These are phyloP conservation scores for Fusarium solani-melongenae DNA, from an alignment of 2,329 filamentous ascomycete species.

Conservation along the genomic window DNA sequence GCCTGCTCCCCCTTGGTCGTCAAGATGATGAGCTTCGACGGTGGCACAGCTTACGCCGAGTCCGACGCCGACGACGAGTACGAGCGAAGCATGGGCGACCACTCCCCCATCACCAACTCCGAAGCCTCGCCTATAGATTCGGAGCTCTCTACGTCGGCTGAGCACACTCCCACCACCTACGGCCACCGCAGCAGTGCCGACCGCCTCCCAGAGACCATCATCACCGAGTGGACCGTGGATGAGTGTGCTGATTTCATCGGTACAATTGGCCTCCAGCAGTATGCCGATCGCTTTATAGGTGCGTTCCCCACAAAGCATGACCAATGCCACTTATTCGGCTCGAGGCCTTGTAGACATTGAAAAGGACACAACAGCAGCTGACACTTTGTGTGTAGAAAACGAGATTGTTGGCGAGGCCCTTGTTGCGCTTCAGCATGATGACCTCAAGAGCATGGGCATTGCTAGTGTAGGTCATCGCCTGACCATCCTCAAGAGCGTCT, in stretches of 20 bases:
- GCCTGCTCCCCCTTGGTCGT: conserved; percentile 26
- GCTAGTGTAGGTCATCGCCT: conserved; percentile 92
- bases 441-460: conserved; percentile 95
- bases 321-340: background rate
- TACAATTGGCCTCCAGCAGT: conserved; percentile 82
- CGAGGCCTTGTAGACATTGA: background rate
- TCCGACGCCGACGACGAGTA: conserved; percentile 87
- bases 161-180: conserved; percentile 85
- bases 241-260: conserved; percentile 92
- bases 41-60: conserved; percentile 78
- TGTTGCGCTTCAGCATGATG: conserved; percentile 88
- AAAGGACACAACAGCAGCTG: conserved; percentile 13
- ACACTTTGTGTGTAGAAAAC: conserved; percentile 72
- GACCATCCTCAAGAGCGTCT: conserved; percentile 94
- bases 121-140: conserved; percentile 78
- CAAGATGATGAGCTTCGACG: conserved; percentile 69
- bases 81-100: conserved; percentile 76
- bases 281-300: conserved; percentile 87
- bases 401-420: conserved; percentile 93
- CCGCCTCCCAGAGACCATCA: conserved; percentile 77
- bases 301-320: conserved; percentile 50
- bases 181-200: conserved; percentile 74
- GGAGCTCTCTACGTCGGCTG: conserved; percentile 73
- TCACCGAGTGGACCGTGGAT: conserved; percentile 84
- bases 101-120: conserved; percentile 75